phyloP scores from a whole-genome alignment of 495 filamentous ascomycete genomes.

The Massariosphaeria phaeospora region DNA sequence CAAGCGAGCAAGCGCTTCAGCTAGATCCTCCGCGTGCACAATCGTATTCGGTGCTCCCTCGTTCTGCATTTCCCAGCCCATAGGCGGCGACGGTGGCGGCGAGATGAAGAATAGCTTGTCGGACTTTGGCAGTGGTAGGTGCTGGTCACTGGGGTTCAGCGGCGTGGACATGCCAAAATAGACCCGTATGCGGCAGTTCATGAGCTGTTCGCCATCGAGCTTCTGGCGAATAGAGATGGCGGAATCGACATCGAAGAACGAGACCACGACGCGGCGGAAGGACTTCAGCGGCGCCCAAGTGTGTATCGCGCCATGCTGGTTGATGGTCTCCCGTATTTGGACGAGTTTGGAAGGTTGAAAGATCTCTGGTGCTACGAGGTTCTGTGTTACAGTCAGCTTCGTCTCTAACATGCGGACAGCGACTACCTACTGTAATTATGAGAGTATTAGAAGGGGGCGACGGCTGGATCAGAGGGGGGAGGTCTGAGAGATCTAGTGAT shows the following conservation, averaged over 20 bases:
- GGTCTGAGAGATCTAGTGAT: constrained; percentile 71
- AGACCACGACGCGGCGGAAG: constrained; percentile 85
- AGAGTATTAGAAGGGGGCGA: constrained; percentile 88
- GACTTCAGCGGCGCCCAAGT: constrained; percentile 89
- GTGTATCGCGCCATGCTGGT: constrained; percentile 64
- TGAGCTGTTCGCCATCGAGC: constrained; percentile 65
- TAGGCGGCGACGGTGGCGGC: constrained; percentile 84
- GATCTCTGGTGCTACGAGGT: constrained; percentile 70
- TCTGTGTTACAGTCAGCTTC: constrained; percentile 40
- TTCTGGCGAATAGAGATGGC: constrained; percentile 67
- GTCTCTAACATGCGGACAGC: background rate
- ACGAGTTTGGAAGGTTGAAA: constrained; percentile 74
- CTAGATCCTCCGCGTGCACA: constrained; percentile 86
- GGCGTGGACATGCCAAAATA: constrained; percentile 84
- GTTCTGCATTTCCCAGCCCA: constrained; percentile 84
- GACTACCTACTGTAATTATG: constrained; percentile 52
- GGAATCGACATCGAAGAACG: constrained; percentile 68
- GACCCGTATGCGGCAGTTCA: constrained; percentile 67
- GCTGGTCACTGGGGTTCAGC: constrained; percentile 56
- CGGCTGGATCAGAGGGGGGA: constrained; percentile 75
- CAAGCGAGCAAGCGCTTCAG: constrained; percentile 61
- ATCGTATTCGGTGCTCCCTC: constrained; percentile 93
- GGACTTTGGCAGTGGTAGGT: constrained; percentile 75
- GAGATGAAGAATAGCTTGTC: constrained; percentile 96
- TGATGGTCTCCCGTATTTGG: constrained; percentile 68